These are phyloP conservation scores for Nemophila menziesii DNA, from an alignment of 257 asterid species.

Conservation along the genomic window DNA sequence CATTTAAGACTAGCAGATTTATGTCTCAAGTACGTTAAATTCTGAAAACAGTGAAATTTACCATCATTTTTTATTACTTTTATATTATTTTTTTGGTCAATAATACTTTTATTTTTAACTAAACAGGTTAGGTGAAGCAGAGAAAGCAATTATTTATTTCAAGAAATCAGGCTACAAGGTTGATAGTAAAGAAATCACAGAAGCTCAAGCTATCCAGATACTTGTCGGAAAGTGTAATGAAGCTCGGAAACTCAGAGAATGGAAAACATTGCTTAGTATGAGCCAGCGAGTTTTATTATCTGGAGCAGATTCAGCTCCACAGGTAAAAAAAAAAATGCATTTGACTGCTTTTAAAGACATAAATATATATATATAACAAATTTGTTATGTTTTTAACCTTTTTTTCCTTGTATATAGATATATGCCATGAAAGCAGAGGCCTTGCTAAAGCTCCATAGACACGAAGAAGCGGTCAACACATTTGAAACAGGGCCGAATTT, in stretches of 20 bases:
- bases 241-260: conserved; percentile 28
- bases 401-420: conserved; percentile 18
- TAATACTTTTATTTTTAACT: too few relatives aligned
- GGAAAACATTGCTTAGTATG: conserved; percentile 29
- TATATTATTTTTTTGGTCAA: background rate
- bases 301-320: conserved; percentile 59
- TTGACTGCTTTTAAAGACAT: background rate
- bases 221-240: conserved; percentile 21
- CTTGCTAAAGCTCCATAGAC: conserved; percentile 34
- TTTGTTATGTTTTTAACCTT: background rate
- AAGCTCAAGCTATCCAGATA: conserved; percentile 29
- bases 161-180: conserved; percentile 36
- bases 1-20: conserved; percentile 47
- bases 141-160: conserved; percentile 35
- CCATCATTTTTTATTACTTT: background rate
- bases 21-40: conserved; percentile 29
- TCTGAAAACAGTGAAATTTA: background rate
- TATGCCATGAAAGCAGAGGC: conserved; percentile 55
- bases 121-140: conserved; percentile 50
- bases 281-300: conserved; percentile 21
- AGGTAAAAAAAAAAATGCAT: conserved; percentile 27
- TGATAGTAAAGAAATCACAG: conserved; percentile 21
- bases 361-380: background rate
- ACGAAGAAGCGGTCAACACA: conserved; percentile 37
- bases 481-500: conserved; percentile 22